Evolutionary conservation across 805 yeast species (phyloP).

Genomic region (Ogataea haglerorum): DNA sequence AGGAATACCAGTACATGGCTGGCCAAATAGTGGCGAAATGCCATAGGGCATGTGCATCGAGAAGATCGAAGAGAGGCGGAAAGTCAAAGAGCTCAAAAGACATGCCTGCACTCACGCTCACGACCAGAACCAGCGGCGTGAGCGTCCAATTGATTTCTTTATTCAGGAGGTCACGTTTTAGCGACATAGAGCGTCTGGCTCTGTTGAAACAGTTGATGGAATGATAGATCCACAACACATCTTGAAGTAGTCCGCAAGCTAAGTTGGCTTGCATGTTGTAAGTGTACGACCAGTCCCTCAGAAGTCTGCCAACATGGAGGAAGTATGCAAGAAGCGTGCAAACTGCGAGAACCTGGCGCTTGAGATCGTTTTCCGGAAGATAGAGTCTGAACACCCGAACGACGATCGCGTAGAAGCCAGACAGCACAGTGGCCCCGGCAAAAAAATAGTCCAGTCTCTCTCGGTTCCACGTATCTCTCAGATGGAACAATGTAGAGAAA

Average conservation of each 20-base stretch:
- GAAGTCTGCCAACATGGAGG: slow-evolving; percentile 63
- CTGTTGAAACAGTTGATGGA: slow-evolving; percentile 31
- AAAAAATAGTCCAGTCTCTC: slow-evolving; percentile 88
- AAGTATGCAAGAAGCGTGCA: slow-evolving; percentile 50
- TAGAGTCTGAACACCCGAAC: slow-evolving; percentile 63
- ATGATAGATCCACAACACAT: slow-evolving; percentile 47
- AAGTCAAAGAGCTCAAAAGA: slow-evolving; percentile 90
- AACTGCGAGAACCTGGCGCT: slow-evolving; percentile 36
- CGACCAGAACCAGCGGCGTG: slow-evolving; percentile 51
- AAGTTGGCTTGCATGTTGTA: slow-evolving; percentile 94
- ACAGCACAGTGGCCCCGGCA: slow-evolving; percentile 84
- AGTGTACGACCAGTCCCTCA: slow-evolving; percentile 80
- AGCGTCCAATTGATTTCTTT: slow-evolving; percentile 40
- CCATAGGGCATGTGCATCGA: slow-evolving; percentile 96
- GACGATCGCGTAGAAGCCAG: slow-evolving; percentile 70
- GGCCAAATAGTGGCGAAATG: slow-evolving; percentile 87
- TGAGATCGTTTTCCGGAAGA: slow-evolving; percentile 24
- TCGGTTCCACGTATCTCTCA: slow-evolving; percentile 75
- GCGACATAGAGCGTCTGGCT: slow-evolving; percentile 13
- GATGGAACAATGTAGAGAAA: slow-evolving; percentile 81
- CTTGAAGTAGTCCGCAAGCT: slow-evolving; percentile 71
- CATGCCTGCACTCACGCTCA: slow-evolving; percentile 67
- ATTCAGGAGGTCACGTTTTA: slow-evolving; percentile 25
- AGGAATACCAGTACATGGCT: slow-evolving; percentile 67
- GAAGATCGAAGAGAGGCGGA: slow-evolving; percentile 59